phyloP scores from a whole-genome alignment of 2,329 filamentous ascomycete species.

The Paecilomyces dactylethromorphus region DNA sequence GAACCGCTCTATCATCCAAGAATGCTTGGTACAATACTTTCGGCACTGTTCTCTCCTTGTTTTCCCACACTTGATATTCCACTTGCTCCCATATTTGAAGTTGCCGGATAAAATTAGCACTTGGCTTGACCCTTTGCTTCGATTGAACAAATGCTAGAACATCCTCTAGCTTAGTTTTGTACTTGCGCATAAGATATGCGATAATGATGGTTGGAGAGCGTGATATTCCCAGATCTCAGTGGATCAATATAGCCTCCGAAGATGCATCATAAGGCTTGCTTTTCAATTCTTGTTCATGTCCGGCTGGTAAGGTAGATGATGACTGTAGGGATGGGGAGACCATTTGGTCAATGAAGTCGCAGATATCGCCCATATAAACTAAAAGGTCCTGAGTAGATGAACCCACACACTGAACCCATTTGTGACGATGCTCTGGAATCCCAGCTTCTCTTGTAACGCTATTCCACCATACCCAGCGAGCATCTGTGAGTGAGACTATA shows the following conservation, averaged over 20 bases:
- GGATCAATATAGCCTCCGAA: conserved; percentile 15
- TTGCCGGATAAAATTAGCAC: conserved; percentile 19
- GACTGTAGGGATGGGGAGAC: neutral
- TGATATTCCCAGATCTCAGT: conserved; percentile 22
- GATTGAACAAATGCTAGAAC: conserved; percentile 16
- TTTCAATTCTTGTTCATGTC: conserved; percentile 1
- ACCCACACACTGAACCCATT: conserved; percentile 21
- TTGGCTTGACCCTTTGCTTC: conserved; percentile 18
- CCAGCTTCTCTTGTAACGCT: conserved; percentile 14
- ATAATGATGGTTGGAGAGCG: conserved; percentile 20
- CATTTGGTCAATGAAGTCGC: conserved; percentile 6
- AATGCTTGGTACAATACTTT: conserved; percentile 17
- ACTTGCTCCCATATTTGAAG: conserved; percentile 20
- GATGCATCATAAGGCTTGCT: neutral
- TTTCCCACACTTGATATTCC: conserved; percentile 19
- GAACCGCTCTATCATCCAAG: conserved; percentile 14
- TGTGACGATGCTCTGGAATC: conserved; percentile 16
- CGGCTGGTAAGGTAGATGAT: neutral
- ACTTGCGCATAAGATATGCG: conserved; percentile 23
- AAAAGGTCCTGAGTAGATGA: conserved; percentile 22
- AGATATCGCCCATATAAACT: conserved; percentile 16
- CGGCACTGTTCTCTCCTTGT: conserved; percentile 15
- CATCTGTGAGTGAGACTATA: conserved; percentile 16
- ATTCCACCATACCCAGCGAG: conserved; percentile 16
- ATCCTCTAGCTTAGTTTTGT: conserved; percentile 10